Evolutionary conservation across 2,329 filamentous ascomycete genomes (phyloP).

Genomic region (Trichoderma sp.): DNA sequence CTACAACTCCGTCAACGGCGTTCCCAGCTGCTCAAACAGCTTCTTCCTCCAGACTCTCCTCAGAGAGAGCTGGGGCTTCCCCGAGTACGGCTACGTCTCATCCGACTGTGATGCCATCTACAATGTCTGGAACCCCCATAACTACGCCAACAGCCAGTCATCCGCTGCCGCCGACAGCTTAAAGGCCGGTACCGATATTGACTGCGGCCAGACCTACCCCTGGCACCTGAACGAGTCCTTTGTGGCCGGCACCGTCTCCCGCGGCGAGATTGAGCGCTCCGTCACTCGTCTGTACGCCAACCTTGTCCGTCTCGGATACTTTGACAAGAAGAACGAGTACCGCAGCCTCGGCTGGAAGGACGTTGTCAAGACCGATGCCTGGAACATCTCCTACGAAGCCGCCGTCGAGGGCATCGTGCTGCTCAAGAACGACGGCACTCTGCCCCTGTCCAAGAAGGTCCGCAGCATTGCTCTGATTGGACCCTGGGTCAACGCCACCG

Average conservation of each 20-base stretch:
- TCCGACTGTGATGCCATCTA: conserved; percentile 65
- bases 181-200: conserved; percentile 38
- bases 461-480: conserved; percentile 32
- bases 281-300: conserved; percentile 22
- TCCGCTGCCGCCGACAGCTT: conserved; percentile 38
- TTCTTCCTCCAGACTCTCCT: conserved; percentile 64
- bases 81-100: conserved; percentile 60
- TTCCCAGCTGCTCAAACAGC: conserved; percentile 62
- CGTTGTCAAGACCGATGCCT: conserved; percentile 40
- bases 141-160: conserved; percentile 39
- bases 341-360: conserved; percentile 50
- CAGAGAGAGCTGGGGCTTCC: conserved; percentile 66
- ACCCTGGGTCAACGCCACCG: conserved; percentile 36
- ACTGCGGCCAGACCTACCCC: conserved; percentile 24
- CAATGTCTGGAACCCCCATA: conserved; percentile 52
- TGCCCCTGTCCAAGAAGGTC: conserved; percentile 45
- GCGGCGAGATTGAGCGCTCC: conserved; percentile 23
- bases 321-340: conserved; percentile 19
- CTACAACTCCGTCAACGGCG: conserved; percentile 65
- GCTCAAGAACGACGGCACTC: conserved; percentile 62
- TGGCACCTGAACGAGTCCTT: conserved; percentile 24
- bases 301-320: conserved; percentile 23
- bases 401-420: conserved; percentile 61
- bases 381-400: conserved; percentile 39
- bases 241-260: conserved; percentile 19